A percentile compares a stretch with the other conserved stretches of the same genome.
Evolutionary conservation across 805 yeast genomes (phyloP).

Genomic region (Schizosaccharomyces cryophilus): DNA sequence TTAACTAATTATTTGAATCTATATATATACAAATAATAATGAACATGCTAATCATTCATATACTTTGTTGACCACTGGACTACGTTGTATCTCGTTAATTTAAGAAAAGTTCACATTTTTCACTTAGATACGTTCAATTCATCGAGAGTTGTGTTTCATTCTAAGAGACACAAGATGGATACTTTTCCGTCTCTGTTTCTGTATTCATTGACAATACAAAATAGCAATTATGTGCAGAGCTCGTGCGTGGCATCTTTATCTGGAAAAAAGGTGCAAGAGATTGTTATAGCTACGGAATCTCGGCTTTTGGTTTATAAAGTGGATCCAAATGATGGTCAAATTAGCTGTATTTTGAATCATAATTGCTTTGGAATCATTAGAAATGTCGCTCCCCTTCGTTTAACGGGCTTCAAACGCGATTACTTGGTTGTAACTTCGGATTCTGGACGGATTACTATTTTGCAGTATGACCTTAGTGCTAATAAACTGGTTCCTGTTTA

Average conservation of each 20-base stretch:
- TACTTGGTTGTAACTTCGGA: slow-evolving; percentile 49
- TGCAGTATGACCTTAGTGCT: slow-evolving; percentile 21
- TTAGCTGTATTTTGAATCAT: slow-evolving; percentile 21
- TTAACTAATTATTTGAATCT: no score
- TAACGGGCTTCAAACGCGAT: slow-evolving; percentile 31
- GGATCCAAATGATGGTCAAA: slow-evolving; percentile 31
- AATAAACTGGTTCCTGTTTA: slow-evolving; percentile 21
- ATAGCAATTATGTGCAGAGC: not conserved
- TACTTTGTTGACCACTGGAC: no score
- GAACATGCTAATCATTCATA: no score
- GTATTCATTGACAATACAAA: slow-evolving; percentile 41
- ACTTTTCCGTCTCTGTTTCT: slow-evolving; percentile 13
- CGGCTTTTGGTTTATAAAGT: slow-evolving; percentile 29
- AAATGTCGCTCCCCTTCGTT: slow-evolving; percentile 24
- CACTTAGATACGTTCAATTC: not conserved
- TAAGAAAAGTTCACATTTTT: no score
- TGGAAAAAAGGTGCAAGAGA: slow-evolving; percentile 33
- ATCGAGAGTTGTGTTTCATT: not conserved
- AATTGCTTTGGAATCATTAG: slow-evolving; percentile 37
- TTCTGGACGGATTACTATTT: slow-evolving; percentile 41
- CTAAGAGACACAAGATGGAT: slow-evolving; percentile 2
- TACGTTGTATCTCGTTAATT: no score
- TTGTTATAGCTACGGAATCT: slow-evolving; percentile 33
- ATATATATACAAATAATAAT: no score
- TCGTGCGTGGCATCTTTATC: slow-evolving; percentile 49